These are phyloP conservation scores for Chytriomyces sp. DNA, from an alignment of 192 early-diverging fungal species.

Conservation along the genomic window DNA sequence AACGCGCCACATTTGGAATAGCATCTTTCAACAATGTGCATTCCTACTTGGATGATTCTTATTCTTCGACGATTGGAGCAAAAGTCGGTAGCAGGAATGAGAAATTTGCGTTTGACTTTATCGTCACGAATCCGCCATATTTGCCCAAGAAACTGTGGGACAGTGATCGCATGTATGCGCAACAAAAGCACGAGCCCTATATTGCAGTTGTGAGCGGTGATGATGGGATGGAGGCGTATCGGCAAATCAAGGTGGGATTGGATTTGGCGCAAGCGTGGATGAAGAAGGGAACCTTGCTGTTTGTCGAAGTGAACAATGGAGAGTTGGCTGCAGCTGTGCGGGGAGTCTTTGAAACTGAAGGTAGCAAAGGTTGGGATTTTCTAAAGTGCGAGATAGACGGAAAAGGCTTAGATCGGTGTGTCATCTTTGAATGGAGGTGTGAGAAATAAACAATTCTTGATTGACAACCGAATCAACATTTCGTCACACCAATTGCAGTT, in stretches of 20 bases:
- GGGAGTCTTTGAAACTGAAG: conserved; percentile 14
- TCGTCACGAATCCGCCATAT: conserved; percentile 80
- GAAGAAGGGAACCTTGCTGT: conserved; percentile 10
- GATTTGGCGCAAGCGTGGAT: neutral
- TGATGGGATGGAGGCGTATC: conserved; percentile 69
- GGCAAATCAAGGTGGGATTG: conserved; percentile 24
- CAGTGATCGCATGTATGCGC: conserved; percentile 47
- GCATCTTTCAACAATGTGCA: neutral
- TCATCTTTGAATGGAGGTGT: conserved; percentile 9
- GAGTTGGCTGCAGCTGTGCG: conserved; percentile 13
- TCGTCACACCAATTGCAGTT: too few relatives aligned
- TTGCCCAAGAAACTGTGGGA: conserved; percentile 43
- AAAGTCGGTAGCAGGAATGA: conserved; percentile 45
- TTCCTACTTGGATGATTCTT: neutral
- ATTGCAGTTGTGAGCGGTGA: conserved; percentile 68
- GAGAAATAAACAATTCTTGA: too few relatives aligned
- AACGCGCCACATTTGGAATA: neutral
- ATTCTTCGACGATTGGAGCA: neutral
- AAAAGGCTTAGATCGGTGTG: conserved; percentile 16
- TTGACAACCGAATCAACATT: too few relatives aligned
- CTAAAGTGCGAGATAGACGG: neutral
- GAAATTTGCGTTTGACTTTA: conserved; percentile 56
- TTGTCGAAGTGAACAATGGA: conserved; percentile 28
- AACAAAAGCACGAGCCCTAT: conserved; percentile 61
- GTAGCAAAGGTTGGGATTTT: conserved; percentile 3